A percentile compares a stretch with the other conserved stretches of the same genome.
phyloP scores from a whole-genome alignment of 257 asterid genomes.

The Solanum chiquidenum region DNA sequence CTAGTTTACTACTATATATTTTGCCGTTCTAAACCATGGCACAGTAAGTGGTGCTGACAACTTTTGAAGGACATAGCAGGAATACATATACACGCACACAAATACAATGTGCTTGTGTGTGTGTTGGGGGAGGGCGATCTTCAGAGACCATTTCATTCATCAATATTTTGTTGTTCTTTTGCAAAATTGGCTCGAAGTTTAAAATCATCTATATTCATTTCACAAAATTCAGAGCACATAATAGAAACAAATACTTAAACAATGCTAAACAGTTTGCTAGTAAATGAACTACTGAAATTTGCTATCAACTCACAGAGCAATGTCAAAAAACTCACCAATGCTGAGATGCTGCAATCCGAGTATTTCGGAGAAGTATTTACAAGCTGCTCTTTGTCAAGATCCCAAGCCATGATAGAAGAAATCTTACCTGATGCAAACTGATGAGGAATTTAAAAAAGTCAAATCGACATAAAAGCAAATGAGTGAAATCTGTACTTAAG shows the following conservation, averaged over 20 bases:
- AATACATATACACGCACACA: background rate
- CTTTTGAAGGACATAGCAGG: background rate
- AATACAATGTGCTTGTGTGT: background rate
- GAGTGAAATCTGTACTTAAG: background rate
- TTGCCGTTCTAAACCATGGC: background rate
- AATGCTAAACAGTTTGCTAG: background rate
- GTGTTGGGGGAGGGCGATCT: background rate
- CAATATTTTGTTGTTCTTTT: background rate
- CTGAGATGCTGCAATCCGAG: conserved; percentile 72
- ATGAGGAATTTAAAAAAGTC: conserved; percentile 1
- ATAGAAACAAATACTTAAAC: background rate
- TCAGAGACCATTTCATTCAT: background rate
- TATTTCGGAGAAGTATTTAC: conserved; percentile 55
- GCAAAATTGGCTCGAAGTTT: background rate
- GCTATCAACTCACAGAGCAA: background rate
- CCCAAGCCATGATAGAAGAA: conserved; percentile 93
- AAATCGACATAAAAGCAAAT: background rate
- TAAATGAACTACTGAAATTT: background rate
- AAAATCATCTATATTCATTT: background rate
- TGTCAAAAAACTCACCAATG: conserved; percentile 51
- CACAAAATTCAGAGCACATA: background rate
- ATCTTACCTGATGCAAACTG: conserved; percentile 84
- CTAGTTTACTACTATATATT: background rate
- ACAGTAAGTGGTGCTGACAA: background rate
- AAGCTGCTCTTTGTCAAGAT: conserved; percentile 93